Evolutionary conservation across 495 filamentous ascomycete genomes (phyloP).

Genomic region (Aspergillus indologenus): DNA sequence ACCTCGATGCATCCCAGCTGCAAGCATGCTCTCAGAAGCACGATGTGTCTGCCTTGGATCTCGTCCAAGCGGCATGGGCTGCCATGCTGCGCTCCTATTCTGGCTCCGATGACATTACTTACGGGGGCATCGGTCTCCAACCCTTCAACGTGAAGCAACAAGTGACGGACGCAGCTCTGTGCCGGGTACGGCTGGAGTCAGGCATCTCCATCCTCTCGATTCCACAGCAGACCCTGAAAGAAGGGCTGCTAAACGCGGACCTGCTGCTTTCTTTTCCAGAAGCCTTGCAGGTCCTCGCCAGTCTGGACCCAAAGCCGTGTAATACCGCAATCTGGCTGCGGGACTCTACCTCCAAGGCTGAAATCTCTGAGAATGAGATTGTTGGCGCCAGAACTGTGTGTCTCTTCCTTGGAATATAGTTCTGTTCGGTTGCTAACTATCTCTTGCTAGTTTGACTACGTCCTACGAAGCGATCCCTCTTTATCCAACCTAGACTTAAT

Average conservation of each 20-base stretch:
- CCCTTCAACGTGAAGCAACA: slow-evolving; percentile 12
- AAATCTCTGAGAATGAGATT: slow-evolving; percentile 10
- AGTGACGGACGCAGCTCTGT: slow-evolving; percentile 14
- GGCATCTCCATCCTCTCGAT: slow-evolving; percentile 12
- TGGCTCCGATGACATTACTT: slow-evolving; percentile 37
- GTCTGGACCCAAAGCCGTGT: slow-evolving; percentile 17
- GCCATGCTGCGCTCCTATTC: slow-evolving; percentile 45
- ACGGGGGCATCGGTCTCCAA: slow-evolving; percentile 16
- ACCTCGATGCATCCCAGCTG: slow-evolving; percentile 9
- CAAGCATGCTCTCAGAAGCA: slow-evolving; percentile 33
- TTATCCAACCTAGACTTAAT: slow-evolving; percentile 23
- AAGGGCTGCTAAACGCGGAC: slow-evolving; percentile 12
- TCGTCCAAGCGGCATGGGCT: slow-evolving; percentile 47
- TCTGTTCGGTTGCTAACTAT: background rate
- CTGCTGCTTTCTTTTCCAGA: slow-evolving; percentile 12
- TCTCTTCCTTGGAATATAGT: background rate
- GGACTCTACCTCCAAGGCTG: slow-evolving; percentile 11
- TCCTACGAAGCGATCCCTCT: slow-evolving; percentile 13
- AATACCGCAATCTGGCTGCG: slow-evolving; percentile 18
- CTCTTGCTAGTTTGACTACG: slow-evolving; percentile 13
- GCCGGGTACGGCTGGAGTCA: slow-evolving; percentile 9
- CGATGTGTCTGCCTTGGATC: slow-evolving; percentile 35
- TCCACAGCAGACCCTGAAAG: slow-evolving; percentile 8
- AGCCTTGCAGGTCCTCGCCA: slow-evolving; percentile 15
- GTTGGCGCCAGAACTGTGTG: slow-evolving; percentile 14